phyloP scores from a whole-genome alignment of 768 basidiomycete genomes.

The Postia placenta region DNA sequence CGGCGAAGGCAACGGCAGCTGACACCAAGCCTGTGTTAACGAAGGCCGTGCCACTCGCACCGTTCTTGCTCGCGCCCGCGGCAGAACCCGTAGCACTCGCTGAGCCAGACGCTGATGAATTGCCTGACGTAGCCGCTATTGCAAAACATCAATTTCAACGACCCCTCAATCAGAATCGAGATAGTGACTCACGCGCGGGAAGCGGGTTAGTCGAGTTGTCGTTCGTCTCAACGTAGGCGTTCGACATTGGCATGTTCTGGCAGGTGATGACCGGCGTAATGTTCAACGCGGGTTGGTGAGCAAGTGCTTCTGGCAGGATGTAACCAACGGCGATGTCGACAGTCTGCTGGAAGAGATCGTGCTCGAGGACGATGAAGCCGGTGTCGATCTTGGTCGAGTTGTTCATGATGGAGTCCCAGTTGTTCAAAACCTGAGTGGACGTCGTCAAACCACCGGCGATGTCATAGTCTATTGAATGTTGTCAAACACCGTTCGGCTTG shows the following conservation, averaged over 20 bases:
- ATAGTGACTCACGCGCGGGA: conserved; percentile 18
- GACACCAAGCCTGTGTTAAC: conserved; percentile 3
- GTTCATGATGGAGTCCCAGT: conserved; percentile 69
- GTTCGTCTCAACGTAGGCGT: conserved; percentile 83
- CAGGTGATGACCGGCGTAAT: conserved; percentile 72
- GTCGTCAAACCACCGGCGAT: conserved; percentile 59
- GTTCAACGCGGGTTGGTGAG: conserved; percentile 54
- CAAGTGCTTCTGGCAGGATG: conserved; percentile 75
- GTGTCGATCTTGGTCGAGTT: conserved; percentile 50
- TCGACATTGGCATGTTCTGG: conserved; percentile 44
- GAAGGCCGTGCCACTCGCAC: conserved; percentile 9
- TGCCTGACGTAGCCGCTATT: conserved; percentile 1
- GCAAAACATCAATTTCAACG: too few relatives aligned
- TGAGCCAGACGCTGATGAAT: neutral
- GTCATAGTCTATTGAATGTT: conserved; percentile 69
- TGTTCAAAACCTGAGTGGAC: conserved; percentile 54
- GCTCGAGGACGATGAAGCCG: conserved; percentile 90
- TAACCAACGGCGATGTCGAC: conserved; percentile 86
- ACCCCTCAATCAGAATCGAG: neutral
- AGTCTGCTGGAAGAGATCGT: conserved; percentile 79
- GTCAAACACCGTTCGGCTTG: too few relatives aligned
- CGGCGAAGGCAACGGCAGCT: conserved; percentile 5
- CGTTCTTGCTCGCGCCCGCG: conserved; percentile 8
- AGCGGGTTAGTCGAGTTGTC: conserved; percentile 61
- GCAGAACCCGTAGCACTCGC: conserved; percentile 19